phyloP scores from a whole-genome alignment of 2,329 filamentous ascomycete species.

The Rhinocladiella similis region DNA sequence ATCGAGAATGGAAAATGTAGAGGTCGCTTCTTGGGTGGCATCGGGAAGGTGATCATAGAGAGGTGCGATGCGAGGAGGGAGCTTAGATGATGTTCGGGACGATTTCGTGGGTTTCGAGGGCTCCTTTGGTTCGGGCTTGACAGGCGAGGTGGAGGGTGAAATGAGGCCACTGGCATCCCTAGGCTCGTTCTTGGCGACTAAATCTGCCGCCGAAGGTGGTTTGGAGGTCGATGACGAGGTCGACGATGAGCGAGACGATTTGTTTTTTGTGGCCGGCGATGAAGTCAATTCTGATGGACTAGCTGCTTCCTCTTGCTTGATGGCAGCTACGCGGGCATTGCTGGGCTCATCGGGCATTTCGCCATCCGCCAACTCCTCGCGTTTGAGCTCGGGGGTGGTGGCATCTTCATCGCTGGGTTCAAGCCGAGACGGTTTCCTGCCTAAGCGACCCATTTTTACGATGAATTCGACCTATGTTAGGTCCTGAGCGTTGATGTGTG shows the following conservation, averaged over 20 bases:
- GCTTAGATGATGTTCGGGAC: slow-evolving; percentile 71
- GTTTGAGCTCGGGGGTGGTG: slow-evolving; percentile 25
- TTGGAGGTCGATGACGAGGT: slow-evolving; percentile 20
- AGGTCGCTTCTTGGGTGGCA: slow-evolving; percentile 72
- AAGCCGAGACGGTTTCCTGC: slow-evolving; percentile 11
- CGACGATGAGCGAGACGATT: slow-evolving; percentile 27
- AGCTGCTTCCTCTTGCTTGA: slow-evolving; percentile 24
- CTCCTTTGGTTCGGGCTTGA: slow-evolving; percentile 56
- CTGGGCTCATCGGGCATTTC: slow-evolving; percentile 21
- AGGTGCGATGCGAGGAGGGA: slow-evolving; percentile 60
- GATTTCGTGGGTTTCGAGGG: slow-evolving; percentile 69
- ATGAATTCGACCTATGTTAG: slow-evolving; percentile 5
- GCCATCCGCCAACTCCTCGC: slow-evolving; percentile 19
- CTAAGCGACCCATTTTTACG: slow-evolving; percentile 20
- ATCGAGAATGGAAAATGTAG: slow-evolving; percentile 76
- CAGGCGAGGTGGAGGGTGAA: slow-evolving; percentile 55
- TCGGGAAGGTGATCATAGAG: slow-evolving; percentile 77
- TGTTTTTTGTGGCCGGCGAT: slow-evolving; percentile 16
- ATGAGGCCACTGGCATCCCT: slow-evolving; percentile 61
- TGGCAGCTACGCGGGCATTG: slow-evolving; percentile 16
- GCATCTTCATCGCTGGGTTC: slow-evolving; percentile 21
- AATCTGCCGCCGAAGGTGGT: slow-evolving; percentile 11
- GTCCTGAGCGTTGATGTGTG: slow-evolving; percentile 1
- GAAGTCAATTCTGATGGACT: slow-evolving; percentile 25
- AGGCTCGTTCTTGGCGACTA: slow-evolving; percentile 37